These are phyloP conservation scores for Ramaria rubella DNA, from an alignment of 768 basidiomycete genomes.

Conservation along the genomic window DNA sequence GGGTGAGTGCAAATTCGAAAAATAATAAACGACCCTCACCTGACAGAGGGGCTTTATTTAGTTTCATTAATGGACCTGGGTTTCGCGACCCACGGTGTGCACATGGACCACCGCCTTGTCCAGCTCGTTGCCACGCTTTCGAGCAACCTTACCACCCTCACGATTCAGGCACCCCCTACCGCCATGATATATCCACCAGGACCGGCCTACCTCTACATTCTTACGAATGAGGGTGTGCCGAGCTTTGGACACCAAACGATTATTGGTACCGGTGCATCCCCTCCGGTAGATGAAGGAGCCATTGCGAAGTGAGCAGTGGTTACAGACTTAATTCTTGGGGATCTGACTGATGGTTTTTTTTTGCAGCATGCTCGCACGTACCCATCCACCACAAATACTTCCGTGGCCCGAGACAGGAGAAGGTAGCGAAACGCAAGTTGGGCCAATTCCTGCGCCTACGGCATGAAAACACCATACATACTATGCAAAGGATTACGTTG, in stretches of 20 bases:
- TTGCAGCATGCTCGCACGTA: too few relatives aligned
- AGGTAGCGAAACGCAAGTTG: too few relatives aligned
- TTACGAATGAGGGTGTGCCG: constrained; percentile 32
- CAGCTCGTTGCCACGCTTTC: constrained; percentile 26
- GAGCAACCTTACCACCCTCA: constrained; percentile 28
- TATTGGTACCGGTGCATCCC: constrained; percentile 33
- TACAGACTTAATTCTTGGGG: too few relatives aligned
- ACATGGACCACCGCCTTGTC: constrained; percentile 16
- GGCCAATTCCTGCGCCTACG: too few relatives aligned
- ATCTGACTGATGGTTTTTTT: too few relatives aligned
- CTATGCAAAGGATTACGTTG: too few relatives aligned
- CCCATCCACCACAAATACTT: too few relatives aligned
- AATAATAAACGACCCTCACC: not conserved
- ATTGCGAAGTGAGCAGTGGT: constrained; percentile 16
- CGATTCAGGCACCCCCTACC: constrained; percentile 21
- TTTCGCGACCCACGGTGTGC: constrained; percentile 15
- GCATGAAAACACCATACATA: too few relatives aligned
- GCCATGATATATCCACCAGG: constrained; percentile 13
- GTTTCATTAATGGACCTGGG: constrained; percentile 15
- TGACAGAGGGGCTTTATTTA: not conserved
- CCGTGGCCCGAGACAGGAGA: too few relatives aligned
- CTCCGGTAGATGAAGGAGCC: constrained; percentile 26
- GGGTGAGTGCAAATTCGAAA: not conserved
- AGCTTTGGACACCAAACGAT: constrained; percentile 27
- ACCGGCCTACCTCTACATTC: constrained; percentile 15